Conservation (phyloP, 139 green algal genomes). For the Eudorina sp. region DNA sequence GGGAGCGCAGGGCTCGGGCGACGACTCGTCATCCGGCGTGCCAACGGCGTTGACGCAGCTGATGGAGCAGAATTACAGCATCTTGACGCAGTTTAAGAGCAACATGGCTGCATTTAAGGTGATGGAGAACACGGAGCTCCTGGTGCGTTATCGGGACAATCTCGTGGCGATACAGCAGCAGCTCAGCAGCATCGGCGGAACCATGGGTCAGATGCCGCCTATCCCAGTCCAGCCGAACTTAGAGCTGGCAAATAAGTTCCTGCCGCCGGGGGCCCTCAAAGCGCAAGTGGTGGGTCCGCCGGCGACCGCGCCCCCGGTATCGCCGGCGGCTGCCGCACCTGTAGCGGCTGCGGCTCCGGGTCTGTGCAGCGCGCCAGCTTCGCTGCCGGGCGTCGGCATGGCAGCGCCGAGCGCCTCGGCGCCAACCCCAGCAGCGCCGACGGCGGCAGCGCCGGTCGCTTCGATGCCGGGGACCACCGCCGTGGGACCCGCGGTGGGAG, state of each 20-base stretch:
- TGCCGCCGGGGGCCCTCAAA: conserved; percentile 59
- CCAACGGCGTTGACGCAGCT: conserved; percentile 15
- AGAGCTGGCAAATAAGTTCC: conserved; percentile 76
- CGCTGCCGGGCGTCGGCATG: conserved; percentile 14
- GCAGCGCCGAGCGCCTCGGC: neutral
- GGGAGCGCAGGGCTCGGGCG: neutral
- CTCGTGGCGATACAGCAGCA: conserved; percentile 81
- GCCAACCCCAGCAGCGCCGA: neutral
- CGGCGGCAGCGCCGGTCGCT: neutral
- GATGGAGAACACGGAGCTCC: conserved; percentile 88
- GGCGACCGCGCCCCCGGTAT: neutral
- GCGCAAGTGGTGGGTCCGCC: conserved; percentile 2
- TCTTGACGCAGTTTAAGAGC: conserved; percentile 74
- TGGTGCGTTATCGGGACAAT: conserved; percentile 88
- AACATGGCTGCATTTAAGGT: conserved; percentile 78
- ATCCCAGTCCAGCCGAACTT: conserved; percentile 86
- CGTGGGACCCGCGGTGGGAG: neutral
- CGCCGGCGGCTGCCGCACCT: neutral
- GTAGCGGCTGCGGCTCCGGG: neutral
- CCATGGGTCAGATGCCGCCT: conserved; percentile 89
- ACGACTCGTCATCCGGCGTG: neutral
- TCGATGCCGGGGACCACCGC: neutral
- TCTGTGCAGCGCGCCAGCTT: neutral
- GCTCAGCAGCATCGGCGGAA: conserved; percentile 78
- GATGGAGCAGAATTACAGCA: conserved; percentile 71